Evolutionary conservation across 495 filamentous ascomycete genomes (phyloP), one percentile per base, ranked within the genome.

Genomic region (Lophiostoma macrostomum): DNA sequence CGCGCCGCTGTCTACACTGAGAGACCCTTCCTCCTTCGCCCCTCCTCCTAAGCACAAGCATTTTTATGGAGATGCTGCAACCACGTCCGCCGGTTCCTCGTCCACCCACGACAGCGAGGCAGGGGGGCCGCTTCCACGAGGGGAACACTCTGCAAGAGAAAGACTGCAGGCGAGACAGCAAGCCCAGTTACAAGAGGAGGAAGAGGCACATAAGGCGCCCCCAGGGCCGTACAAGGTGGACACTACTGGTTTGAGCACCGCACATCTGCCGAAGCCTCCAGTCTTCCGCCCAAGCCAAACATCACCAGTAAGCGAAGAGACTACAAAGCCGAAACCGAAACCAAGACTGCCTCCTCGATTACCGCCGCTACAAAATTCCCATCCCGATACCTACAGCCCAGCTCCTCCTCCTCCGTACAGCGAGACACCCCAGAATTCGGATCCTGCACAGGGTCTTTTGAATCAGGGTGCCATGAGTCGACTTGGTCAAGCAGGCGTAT

Each of bases 21-120:
- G 85, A 62, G 93, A 98, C 67, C 91, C 93, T 1, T 66, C 80
- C 0, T 77, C 83, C 11, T 96, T 98, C 67, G 89, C 80, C 2
- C 88, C 91, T 28, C 91, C 91, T 18, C 91, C 91, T 3, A 95
- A 85, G 56, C 77, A 80, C 55, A 67, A 76, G 61, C 77, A 76
- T 34, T 80, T 76, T 54, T 72, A 82, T 63, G 74, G 78, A 13
- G 69, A 69, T 1, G 69, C 70, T 4, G 74, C 78, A 8, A 60
- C 48, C 6, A 13, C 73, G 4, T 69, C 76, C 19, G 14, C 10
- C 14, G 75, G 76, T 44, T 64, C 73, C 46, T 70, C 66, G 4
- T 78, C 75, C 1, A 76, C 77, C 1, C 73, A 78, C 61, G 67
- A 64, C 32, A 62, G 69, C 35, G 75, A 76, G 13, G 44, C 76